Conservation (phyloP, 352 stramenopile genomes). For the Pythium rishiriense region DNA sequence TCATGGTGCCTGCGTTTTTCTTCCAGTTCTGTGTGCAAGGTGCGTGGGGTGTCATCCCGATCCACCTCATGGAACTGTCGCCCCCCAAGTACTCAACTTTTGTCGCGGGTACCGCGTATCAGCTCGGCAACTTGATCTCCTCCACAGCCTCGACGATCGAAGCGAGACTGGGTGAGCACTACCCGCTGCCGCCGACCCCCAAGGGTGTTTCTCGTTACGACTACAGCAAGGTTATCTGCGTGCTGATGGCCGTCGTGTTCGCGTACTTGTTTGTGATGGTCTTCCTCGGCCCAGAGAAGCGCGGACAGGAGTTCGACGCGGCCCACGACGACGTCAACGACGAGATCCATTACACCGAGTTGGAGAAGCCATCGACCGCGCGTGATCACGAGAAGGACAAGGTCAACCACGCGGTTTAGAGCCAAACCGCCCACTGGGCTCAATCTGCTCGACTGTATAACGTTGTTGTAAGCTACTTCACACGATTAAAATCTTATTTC, state of each 20-base stretch:
- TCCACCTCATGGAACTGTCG: constrained; percentile 62
- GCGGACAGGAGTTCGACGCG: constrained; percentile 50
- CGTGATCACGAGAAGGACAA: too few relatives aligned
- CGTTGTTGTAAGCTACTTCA: too few relatives aligned
- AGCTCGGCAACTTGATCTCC: constrained; percentile 59
- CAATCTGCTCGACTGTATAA: constrained; percentile 28
- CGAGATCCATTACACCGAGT: too few relatives aligned
- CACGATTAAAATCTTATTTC: too few relatives aligned
- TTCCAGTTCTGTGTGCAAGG: constrained; percentile 55
- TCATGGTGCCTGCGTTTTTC: constrained; percentile 46
- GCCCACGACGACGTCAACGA: constrained; percentile 10
- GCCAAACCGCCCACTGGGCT: constrained; percentile 24
- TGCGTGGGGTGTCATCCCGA: constrained; percentile 56
- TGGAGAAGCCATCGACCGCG: too few relatives aligned
- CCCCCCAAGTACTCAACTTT: constrained; percentile 52
- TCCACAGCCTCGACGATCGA: constrained; percentile 56
- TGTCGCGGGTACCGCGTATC: constrained; percentile 50
- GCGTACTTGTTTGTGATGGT: constrained; percentile 47
- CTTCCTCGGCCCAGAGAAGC: constrained; percentile 45
- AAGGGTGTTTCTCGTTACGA: constrained; percentile 39
- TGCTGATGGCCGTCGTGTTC: constrained; percentile 51
- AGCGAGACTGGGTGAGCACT: constrained; percentile 41
- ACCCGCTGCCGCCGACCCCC: constrained; percentile 36
- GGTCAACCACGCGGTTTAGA: neutral
- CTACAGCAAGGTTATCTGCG: constrained; percentile 54